phyloP scores from a whole-genome alignment of 441 rosid species.

The Adansonia gregorii region DNA sequence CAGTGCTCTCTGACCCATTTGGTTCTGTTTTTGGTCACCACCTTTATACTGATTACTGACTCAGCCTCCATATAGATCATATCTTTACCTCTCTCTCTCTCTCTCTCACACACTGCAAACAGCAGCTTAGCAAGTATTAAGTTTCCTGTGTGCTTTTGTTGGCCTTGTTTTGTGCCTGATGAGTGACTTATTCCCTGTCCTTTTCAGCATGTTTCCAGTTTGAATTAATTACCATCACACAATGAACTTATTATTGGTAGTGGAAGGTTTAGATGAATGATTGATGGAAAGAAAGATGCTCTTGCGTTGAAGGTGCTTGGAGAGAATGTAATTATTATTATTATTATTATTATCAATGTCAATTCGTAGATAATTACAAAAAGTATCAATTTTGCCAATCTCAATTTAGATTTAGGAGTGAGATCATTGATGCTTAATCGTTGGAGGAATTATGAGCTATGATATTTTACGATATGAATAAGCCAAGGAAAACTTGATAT shows the following conservation, averaged over 20 bases:
- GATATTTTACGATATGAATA: not conserved
- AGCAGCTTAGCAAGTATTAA: not conserved
- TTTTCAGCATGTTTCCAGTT: slow-evolving; percentile 6
- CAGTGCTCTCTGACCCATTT: slow-evolving; percentile 32
- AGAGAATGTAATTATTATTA: too few species aligned
- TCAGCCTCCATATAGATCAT: slow-evolving; percentile 46
- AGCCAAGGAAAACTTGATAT: not conserved
- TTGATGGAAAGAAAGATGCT: not conserved
- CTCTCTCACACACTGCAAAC: not conserved
- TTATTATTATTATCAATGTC: too few species aligned
- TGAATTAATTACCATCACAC: not conserved
- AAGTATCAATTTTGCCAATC: not conserved
- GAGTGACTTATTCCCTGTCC: not conserved
- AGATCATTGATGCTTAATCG: not conserved
- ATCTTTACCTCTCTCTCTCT: slow-evolving; percentile 17
- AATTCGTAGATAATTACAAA: not conserved
- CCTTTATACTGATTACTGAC: slow-evolving; percentile 40
- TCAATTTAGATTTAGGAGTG: not conserved
- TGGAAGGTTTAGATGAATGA: not conserved
- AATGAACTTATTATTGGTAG: not conserved
- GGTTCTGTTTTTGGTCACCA: slow-evolving; percentile 27
- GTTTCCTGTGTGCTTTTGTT: not conserved
- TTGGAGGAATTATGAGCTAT: not conserved
- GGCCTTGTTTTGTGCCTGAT: not conserved
- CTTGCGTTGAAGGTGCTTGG: not conserved